Percentiles rank a stretch among this genome's conserved stretches.
phyloP scores from a whole-genome alignment of 2,329 filamentous ascomycete species.

The Ophidiomyces ophidiicola region DNA sequence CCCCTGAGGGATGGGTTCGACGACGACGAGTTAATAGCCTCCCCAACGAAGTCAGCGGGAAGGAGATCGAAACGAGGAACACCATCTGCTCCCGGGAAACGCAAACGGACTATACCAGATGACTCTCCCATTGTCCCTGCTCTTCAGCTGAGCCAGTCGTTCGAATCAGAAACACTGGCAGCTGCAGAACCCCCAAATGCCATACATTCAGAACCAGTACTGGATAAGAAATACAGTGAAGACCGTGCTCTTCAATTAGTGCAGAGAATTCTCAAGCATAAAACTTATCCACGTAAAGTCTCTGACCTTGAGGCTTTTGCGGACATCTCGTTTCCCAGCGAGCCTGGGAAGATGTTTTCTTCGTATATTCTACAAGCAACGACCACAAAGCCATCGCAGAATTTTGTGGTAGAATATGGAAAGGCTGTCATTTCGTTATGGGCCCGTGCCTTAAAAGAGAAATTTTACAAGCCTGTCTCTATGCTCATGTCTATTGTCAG shows the following conservation, averaged over 20 bases:
- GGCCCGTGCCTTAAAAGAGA: constrained; percentile 44
- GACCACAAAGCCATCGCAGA: constrained; percentile 31
- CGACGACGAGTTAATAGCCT: constrained; percentile 47
- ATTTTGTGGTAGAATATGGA: constrained; percentile 39
- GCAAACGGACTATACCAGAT: constrained; percentile 42
- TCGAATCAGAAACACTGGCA: constrained; percentile 15
- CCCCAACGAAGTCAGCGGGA: constrained; percentile 40
- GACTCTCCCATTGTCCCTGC: constrained; percentile 41
- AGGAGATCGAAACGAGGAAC: constrained; percentile 40
- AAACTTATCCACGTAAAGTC: constrained; percentile 36
- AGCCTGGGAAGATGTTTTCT: constrained; percentile 38
- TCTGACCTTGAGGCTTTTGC: constrained; percentile 45
- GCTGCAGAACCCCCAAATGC: constrained; percentile 18
- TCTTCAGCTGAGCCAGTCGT: constrained; percentile 30
- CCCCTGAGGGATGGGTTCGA: constrained; percentile 52
- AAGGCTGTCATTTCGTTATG: constrained; percentile 43
- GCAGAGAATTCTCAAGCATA: constrained; percentile 45
- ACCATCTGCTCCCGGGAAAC: constrained; percentile 45
- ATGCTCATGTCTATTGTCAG: constrained; percentile 33
- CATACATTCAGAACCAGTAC: constrained; percentile 20
- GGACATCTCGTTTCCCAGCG: constrained; percentile 42
- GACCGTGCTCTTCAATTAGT: constrained; percentile 32
- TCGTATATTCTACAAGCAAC: constrained; percentile 44
- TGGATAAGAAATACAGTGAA: constrained; percentile 17
- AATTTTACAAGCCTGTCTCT: constrained; percentile 35